These are phyloP conservation scores for Penicillium macrosclerotiorum DNA, from an alignment of 495 filamentous ascomycete species.

Conservation along the genomic window DNA sequence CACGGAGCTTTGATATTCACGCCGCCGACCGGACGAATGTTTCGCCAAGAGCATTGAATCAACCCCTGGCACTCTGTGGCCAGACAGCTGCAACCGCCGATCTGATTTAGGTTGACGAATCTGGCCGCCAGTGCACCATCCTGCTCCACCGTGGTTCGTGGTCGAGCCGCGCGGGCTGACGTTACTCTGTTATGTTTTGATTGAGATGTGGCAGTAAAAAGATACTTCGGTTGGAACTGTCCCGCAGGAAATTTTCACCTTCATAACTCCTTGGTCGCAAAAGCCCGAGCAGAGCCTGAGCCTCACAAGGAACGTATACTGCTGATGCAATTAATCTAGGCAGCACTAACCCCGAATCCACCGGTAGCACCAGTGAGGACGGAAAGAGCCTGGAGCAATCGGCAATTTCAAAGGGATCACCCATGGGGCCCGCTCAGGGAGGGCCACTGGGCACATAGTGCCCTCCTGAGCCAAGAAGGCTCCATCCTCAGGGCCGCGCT, in stretches of 20 bases:
- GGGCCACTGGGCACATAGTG: slow-evolving; percentile 3
- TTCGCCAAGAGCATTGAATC: too few relatives aligned
- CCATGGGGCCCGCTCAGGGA: slow-evolving; percentile 3
- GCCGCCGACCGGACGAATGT: neutral
- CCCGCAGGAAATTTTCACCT: too few relatives aligned
- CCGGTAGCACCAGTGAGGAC: neutral
- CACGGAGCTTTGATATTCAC: too few relatives aligned
- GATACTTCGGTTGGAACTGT: neutral
- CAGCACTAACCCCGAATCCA: neutral
- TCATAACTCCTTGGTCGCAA: too few relatives aligned
- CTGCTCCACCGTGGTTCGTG: slow-evolving; percentile 20
- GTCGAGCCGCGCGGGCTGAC: slow-evolving; percentile 18
- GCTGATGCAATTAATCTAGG: too few relatives aligned
- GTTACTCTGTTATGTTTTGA: slow-evolving; percentile 16
- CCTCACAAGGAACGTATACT: too few relatives aligned
- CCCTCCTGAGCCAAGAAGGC: slow-evolving; percentile 1
- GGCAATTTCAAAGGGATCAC: slow-evolving; percentile 13
- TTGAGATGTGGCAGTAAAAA: neutral
- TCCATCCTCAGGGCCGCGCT: slow-evolving; percentile 3
- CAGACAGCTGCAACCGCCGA: slow-evolving; percentile 1
- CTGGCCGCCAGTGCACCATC: slow-evolving; percentile 1
- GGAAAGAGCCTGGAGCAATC: slow-evolving; percentile 4
- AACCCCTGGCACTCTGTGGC: too few relatives aligned
- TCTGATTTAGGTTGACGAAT: slow-evolving; percentile 12
- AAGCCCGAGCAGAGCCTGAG: too few relatives aligned